These are phyloP conservation scores for Fragaria vesca DNA, from an alignment of 306 rosid species.

Conservation along the genomic window DNA sequence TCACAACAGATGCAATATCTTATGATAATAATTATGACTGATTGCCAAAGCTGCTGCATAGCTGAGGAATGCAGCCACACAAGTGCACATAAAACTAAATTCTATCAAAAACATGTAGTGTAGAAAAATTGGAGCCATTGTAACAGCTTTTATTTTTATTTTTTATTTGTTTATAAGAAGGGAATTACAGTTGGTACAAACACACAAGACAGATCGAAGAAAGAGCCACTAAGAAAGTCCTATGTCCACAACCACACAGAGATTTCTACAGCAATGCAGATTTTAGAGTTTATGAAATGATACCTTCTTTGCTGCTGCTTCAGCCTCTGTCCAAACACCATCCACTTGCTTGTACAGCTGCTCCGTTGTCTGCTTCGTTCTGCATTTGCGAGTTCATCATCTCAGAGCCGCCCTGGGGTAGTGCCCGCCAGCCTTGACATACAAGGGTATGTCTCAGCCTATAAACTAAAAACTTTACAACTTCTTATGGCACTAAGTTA, in stretches of 20 bases:
- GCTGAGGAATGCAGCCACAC: neutral
- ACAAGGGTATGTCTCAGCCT: constrained; percentile 95
- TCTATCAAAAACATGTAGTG: neutral
- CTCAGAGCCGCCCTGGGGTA: constrained; percentile 74
- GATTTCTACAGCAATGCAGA: neutral
- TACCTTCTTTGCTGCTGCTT: constrained; percentile 80
- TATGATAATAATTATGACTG: neutral
- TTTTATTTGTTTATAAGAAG: neutral
- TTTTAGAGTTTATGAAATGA: constrained; percentile 4
- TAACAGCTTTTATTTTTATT: neutral
- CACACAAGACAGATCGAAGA: neutral
- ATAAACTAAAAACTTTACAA: constrained; percentile 28
- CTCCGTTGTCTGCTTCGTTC: constrained; percentile 91
- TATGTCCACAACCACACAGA: neutral
- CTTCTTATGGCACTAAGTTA: constrained; percentile 3
- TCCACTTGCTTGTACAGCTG: constrained; percentile 86
- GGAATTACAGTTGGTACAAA: neutral
- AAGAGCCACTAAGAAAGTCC: neutral
- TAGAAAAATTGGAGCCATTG: neutral
- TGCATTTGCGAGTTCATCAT: constrained; percentile 92
- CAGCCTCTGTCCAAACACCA: constrained; percentile 87
- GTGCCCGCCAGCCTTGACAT: constrained; percentile 92
- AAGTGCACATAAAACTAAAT: neutral
- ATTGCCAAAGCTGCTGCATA: neutral
- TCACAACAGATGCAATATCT: neutral